Evolutionary conservation across 495 filamentous ascomycete genomes (phyloP).

Genomic region (Bryoglossum gracile): DNA sequence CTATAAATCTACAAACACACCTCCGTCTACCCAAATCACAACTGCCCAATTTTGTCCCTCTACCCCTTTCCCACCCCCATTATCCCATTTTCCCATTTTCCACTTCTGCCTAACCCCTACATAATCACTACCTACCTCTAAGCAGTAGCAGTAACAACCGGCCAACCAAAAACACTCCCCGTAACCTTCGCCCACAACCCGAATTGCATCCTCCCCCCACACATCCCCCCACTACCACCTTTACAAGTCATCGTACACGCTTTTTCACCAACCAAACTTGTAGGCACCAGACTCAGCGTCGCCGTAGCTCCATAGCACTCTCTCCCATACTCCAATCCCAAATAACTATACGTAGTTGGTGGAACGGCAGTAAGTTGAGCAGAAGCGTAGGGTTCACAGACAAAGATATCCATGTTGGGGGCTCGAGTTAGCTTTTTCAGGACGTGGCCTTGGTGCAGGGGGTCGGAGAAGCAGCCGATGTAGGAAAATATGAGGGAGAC

Average conservation of each 20-base stretch:
- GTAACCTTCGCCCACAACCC: neutral
- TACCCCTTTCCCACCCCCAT: too few relatives aligned
- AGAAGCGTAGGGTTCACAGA: neutral
- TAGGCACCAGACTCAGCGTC: neutral
- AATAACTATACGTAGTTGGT: conserved; percentile 5
- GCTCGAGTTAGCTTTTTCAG: neutral
- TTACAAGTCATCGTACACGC: neutral
- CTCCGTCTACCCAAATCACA: too few relatives aligned
- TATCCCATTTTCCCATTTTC: too few relatives aligned
- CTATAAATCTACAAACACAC: too few relatives aligned
- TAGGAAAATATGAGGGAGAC: neutral
- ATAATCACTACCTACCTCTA: too few relatives aligned
- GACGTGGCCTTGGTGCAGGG: neutral
- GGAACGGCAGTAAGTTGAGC: neutral
- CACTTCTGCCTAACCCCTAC: too few relatives aligned
- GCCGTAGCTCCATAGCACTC: conserved; percentile 26
- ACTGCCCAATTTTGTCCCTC: too few relatives aligned
- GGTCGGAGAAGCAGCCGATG: neutral
- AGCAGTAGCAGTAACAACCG: neutral
- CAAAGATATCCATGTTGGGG: neutral
- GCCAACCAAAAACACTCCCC: neutral
- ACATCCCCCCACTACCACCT: neutral
- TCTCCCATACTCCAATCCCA: conserved; percentile 35
- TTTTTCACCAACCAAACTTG: neutral
- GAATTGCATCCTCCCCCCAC: neutral